Evolutionary conservation across 2,329 filamentous ascomycete species (phyloP), one percentile per base, ranked within the genome.

Genomic region (Teratosphaeria nubilosa): DNA sequence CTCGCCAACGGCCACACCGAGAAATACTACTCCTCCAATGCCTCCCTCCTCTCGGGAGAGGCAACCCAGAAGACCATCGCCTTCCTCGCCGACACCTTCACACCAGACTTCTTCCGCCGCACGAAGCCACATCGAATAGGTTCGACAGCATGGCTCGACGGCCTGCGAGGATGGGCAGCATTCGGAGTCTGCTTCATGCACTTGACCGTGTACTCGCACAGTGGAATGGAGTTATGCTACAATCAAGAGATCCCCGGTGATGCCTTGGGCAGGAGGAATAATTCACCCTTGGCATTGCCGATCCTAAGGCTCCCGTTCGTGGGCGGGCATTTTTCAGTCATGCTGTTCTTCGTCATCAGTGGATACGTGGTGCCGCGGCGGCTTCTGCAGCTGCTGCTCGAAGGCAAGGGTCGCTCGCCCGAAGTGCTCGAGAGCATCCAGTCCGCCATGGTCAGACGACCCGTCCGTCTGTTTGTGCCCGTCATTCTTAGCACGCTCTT

Each of bases 131-230:
- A 27, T n/a, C 58, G 58, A 9, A 24, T 37, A 13, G 54, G 51
- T 1, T 45, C 56, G 22, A 85, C 82, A 2, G 81, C 82, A 30
- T 84, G 81, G 63, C 76, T 85, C 14, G 85, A 87, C 64, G 85
- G 85, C 14, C 73, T 87, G 14, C 76, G 85, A 62, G 85, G 85
- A 2, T 85, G 86, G 60, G 84, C 84, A 10, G 83, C 85, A 3
- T 77, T 88, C 34, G 68, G 86, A 22, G 85, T 88, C 16, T 86
- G 85, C 68, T 75, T 80, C 63, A 82, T 85, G 61, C 82, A 86
- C 69, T 76, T 85, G 68, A 71, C 79, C 61, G 63, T 69, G 5
- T 84, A 81, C 80, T 78, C 76, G 52, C 84, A 83, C 69, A 74
- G 68, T 56, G 77, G 80, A 37, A 76, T 80, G 64, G 67, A 78